Base-by-base conservation (phyloP, 2,329 filamentous ascomycete genomes). In the Trichoderma aggressivum region DNA sequence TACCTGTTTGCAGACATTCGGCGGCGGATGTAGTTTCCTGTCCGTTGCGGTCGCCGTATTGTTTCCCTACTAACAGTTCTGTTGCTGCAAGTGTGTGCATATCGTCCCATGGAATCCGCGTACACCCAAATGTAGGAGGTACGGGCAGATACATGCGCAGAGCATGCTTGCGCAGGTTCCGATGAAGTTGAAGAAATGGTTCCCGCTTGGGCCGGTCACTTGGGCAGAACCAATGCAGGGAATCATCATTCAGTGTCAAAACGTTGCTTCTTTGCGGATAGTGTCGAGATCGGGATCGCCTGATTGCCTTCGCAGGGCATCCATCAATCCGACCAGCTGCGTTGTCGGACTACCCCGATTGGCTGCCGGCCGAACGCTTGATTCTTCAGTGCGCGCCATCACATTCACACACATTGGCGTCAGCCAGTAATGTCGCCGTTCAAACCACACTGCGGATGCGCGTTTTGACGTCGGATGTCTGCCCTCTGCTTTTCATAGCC, bases 241-340 rank as follows among this genome's bases (percentile, higher is more conserved):
- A 32, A 59, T 32, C n/a, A 32, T 26, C 30, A 66, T 36, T 56
- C 21, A 43, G 39, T 55, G 30, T 65, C 47, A 14, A 32, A 28
- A 39, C n/a, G 50, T 39, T 21, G 50, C 26, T 59, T 26, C 30
- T 28, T 28, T 61, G 65, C 24, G 65, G 55, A 34, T 59, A 24
- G 43, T 53, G 39, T 69, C 36, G 28, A 69, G 65, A 69, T 69
- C 65, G 21, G 30, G 36, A 60, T 61, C 39, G 65, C 56, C 65
- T 69, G 65, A 69, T 58, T 67, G 56, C 65, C 59, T 36, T 69
- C 65, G 30, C 56, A 34, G 65, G 34, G 39, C 65, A 60, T 69
- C 43, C 65, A 50, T 69, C 39, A 61, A 10, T 69, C 43, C 56
- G 34, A 69, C 56, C 65, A 53, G 56, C 65, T 69, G 65, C 65